These are phyloP conservation scores for Wickerhamiella shivajii DNA, from an alignment of 805 yeast species.

Conservation along the genomic window DNA sequence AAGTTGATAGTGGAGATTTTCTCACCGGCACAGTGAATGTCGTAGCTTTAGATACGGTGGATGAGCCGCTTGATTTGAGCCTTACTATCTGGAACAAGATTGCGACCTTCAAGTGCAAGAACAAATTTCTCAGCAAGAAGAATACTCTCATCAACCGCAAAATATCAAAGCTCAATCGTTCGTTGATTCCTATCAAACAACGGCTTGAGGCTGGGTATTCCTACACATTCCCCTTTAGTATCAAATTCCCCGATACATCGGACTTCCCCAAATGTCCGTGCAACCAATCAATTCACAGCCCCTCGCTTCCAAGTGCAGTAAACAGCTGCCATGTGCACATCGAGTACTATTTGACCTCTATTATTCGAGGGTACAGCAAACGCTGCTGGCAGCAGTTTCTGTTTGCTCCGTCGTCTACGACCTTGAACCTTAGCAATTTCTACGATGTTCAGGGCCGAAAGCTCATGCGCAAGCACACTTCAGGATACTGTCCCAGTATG, in stretches of 20 bases:
- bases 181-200: neutral
- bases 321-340: conserved; percentile 5
- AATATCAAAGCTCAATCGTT: conserved; percentile 3
- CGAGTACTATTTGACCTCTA: conserved; percentile 6
- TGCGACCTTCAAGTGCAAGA: conserved; percentile 4
- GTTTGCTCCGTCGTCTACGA: conserved; percentile 2
- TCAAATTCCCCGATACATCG: conserved; percentile 7
- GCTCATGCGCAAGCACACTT: conserved; percentile 7
- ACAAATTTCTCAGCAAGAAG: conserved; percentile 2
- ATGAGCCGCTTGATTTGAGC: conserved; percentile 1
- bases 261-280: conserved; percentile 7
- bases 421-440: conserved; percentile 3
- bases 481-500: neutral
- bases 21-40: conserved; percentile 6
- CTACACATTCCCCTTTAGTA: conserved; percentile 6
- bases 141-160: conserved; percentile 1
- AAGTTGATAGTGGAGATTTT: conserved; percentile 6
- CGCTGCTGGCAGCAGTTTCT: conserved; percentile 9
- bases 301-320: conserved; percentile 5
- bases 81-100: conserved; percentile 6
- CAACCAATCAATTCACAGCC: neutral
- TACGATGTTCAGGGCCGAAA: conserved; percentile 6
- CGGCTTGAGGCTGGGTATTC: conserved; percentile 2
- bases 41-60: neutral
- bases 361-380: conserved; percentile 5